Base-by-base conservation (phyloP, 768 basidiomycete genomes). In the Panaeolus papilionaceus region DNA sequence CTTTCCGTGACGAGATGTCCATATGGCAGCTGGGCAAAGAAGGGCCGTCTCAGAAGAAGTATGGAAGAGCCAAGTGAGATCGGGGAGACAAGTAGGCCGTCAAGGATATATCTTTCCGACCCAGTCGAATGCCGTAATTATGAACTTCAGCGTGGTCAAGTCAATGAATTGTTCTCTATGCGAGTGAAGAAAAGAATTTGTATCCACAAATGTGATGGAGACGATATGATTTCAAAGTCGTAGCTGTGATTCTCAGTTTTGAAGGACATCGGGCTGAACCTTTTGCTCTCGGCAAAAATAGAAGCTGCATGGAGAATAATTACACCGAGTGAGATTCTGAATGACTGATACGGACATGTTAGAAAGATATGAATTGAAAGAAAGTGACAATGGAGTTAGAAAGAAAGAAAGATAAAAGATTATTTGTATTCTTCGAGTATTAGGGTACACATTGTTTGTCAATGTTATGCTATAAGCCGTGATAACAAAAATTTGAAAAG, bases 401-500 rank as follows among this genome's bases (percentile, higher is more conserved):
- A 62, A 20, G 61, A 37, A 40, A n/a, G n/a, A 12, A 63, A 20
- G 14, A 37, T 42, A 23, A 23, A 40, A 42, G 20, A 5, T 33
- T 33, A 5, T 33, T 33, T 33, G 5, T 33, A 33, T 33, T 33
- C 38, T 18, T 23, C 39, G 28, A 26, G 18, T n/a, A 54, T 28
- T 49, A 33, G 20, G 20, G 16, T 23, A 8, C 1, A 37, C 28
- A 37, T 58, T 78, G 66, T 81, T 81, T 82, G 79, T 67, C 45
- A 67, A n/a, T 81, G 76, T 79, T 79, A 71, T 75, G 71, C 78
- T 58, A 16, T 58, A 58, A 58, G 33, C 42, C 26, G 40, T 58
- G 66, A 62, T 72, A 70, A 71, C 65, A 75, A 79, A 78, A 74
- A 79, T 80, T 79, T 72, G 75, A 75, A 75, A 69, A 72, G 65